These are phyloP conservation scores for Eutrema yunnanense DNA, from an alignment of 345 rosid genomes.

Conservation along the genomic window DNA sequence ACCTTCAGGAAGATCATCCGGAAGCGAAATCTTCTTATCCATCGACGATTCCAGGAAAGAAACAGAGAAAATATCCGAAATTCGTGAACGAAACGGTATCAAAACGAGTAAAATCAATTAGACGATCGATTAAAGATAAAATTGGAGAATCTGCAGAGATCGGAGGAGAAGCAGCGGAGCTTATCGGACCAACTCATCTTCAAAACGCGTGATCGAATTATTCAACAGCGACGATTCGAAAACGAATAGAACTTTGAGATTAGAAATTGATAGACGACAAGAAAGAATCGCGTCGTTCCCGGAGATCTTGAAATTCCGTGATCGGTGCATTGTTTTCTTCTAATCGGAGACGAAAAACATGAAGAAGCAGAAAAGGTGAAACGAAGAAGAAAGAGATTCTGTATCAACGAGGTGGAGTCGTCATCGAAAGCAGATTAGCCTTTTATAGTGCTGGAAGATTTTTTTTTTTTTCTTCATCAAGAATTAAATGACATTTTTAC, in stretches of 20 bases:
- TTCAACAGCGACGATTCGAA: slow-evolving; percentile 26
- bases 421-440: neutral
- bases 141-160: slow-evolving; percentile 57
- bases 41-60: slow-evolving; percentile 17
- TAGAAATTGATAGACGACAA: slow-evolving; percentile 21
- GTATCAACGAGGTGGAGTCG: neutral
- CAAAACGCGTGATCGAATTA: slow-evolving; percentile 11
- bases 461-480: neutral
- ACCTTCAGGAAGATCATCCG: slow-evolving; percentile 29
- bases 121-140: slow-evolving; percentile 41
- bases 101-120: slow-evolving; percentile 35
- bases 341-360: slow-evolving; percentile 10
- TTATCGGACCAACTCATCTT: slow-evolving; percentile 46
- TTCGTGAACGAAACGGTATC: neutral
- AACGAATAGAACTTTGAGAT: slow-evolving; percentile 29
- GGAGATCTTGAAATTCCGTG: slow-evolving; percentile 22
- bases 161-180: slow-evolving; percentile 45
- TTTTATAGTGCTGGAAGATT: slow-evolving; percentile 13
- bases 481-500: neutral
- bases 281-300: slow-evolving; percentile 21
- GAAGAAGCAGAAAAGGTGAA: neutral
- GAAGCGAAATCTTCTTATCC: slow-evolving; percentile 34
- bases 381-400: neutral
- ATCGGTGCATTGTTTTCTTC: slow-evolving; percentile 21
- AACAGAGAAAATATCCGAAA: neutral